phyloP scores from a whole-genome alignment of 306 rosid genomes.

The Amphicarpaea edgeworthii region DNA sequence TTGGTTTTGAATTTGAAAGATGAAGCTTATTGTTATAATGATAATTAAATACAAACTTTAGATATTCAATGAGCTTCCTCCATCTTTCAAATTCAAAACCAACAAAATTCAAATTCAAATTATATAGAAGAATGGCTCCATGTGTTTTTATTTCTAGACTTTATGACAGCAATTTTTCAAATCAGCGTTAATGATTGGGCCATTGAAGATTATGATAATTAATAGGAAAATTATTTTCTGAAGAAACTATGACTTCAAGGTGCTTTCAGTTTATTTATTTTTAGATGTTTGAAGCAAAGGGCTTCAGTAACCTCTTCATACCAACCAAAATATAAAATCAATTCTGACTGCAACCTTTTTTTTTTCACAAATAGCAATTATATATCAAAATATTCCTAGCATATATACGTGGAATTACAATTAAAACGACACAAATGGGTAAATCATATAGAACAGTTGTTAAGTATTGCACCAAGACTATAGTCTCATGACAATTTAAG shows the following conservation, averaged over 20 bases:
- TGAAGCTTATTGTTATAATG: background rate
- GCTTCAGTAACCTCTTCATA: background rate
- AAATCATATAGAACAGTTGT: background rate
- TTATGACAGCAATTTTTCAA: background rate
- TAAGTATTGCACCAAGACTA: background rate
- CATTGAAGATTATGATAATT: background rate
- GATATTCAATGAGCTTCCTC: background rate
- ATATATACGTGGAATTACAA: background rate
- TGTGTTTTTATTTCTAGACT: background rate
- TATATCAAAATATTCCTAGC: background rate
- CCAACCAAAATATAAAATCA: background rate
- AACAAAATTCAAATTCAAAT: background rate
- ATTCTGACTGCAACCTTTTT: background rate
- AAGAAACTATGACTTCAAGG: background rate
- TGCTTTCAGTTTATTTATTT: background rate
- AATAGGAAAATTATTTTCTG: background rate
- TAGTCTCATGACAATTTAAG: background rate
- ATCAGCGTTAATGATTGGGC: background rate
- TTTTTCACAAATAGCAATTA: background rate
- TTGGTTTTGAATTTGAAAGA: too few relatives aligned
- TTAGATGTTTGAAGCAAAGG: background rate
- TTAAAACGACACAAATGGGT: too few relatives aligned
- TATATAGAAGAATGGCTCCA: background rate
- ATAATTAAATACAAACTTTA: slow-evolving; percentile 6
- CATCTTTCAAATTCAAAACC: background rate